Percentiles rank a stretch among this genome's conserved stretches.
These are phyloP conservation scores for Rubia peregrina DNA, from an alignment of 305 asterid species.

Conservation along the genomic window DNA sequence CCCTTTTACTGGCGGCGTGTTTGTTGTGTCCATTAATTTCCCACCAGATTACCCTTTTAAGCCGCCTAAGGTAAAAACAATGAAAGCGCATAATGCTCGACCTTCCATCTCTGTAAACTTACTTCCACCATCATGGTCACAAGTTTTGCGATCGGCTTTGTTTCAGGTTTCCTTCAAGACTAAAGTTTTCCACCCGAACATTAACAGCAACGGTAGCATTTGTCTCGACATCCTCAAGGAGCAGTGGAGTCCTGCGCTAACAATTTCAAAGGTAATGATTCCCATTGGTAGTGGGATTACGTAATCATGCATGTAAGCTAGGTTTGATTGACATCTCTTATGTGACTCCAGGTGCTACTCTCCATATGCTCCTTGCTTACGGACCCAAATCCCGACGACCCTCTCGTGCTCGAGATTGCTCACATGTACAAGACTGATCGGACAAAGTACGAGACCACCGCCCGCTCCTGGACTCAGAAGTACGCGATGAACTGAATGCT, in stretches of 20 bases:
- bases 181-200: slow-evolving; percentile 65
- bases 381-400: slow-evolving; percentile 14
- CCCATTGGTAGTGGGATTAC: neutral
- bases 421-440: slow-evolving; percentile 58
- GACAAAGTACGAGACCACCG: slow-evolving; percentile 47
- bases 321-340: no score
- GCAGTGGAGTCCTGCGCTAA: slow-evolving; percentile 85
- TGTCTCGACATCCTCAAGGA: slow-evolving; percentile 74
- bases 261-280: slow-evolving; percentile 54
- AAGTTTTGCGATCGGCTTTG: neutral
- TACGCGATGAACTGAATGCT: slow-evolving; percentile 49
- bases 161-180: slow-evolving; percentile 60
- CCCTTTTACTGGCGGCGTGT: slow-evolving; percentile 69
- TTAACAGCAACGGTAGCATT: slow-evolving; percentile 66
- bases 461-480: slow-evolving; percentile 62
- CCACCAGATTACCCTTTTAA: slow-evolving; percentile 87
- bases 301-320: no score
- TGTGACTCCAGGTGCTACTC: slow-evolving; percentile 37
- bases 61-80: slow-evolving; percentile 58
- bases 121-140: neutral
- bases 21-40: slow-evolving; percentile 59
- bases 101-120: neutral
- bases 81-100: neutral
- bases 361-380: slow-evolving; percentile 61
- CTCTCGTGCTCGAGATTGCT: slow-evolving; percentile 57